Evolutionary conservation across 78 protist species (phyloP).

Genomic region (Cavenderia fasciculata): DNA sequence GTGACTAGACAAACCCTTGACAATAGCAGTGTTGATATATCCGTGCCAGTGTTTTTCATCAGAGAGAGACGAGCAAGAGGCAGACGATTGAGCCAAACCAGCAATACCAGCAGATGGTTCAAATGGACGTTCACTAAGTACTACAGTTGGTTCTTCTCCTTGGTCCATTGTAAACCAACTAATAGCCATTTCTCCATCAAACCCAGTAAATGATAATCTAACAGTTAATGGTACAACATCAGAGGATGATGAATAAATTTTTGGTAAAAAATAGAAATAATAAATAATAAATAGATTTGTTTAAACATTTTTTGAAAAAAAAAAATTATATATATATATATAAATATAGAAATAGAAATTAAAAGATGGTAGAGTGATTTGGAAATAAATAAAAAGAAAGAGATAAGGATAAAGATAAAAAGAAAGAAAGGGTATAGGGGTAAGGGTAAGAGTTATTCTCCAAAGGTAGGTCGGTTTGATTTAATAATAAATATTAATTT

Average conservation of each 20-base stretch:
- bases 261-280: not conserved
- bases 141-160: not conserved
- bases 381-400: too few species aligned
- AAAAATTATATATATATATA: too few species aligned
- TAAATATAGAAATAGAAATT: too few species aligned
- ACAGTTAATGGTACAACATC: not conserved
- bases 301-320: too few species aligned
- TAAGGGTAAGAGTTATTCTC: too few species aligned
- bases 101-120: not conserved
- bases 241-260: not conserved
- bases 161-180: conserved; percentile 22
- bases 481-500: too few species aligned
- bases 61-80: too few species aligned
- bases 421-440: too few species aligned
- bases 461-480: too few species aligned
- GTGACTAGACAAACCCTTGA: not conserved
- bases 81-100: not conserved
- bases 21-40: not conserved
- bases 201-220: not conserved
- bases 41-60: conserved; percentile 14
- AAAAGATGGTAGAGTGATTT: too few species aligned
- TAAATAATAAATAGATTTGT: too few species aligned
- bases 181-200: not conserved
- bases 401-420: too few species aligned
- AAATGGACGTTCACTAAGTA: not conserved